Percentiles rank a stretch among this genome's conserved stretches.
These are phyloP conservation scores for Pyricularia grisea DNA, from an alignment of 2,329 filamentous ascomycete species.

Conservation along the genomic window DNA sequence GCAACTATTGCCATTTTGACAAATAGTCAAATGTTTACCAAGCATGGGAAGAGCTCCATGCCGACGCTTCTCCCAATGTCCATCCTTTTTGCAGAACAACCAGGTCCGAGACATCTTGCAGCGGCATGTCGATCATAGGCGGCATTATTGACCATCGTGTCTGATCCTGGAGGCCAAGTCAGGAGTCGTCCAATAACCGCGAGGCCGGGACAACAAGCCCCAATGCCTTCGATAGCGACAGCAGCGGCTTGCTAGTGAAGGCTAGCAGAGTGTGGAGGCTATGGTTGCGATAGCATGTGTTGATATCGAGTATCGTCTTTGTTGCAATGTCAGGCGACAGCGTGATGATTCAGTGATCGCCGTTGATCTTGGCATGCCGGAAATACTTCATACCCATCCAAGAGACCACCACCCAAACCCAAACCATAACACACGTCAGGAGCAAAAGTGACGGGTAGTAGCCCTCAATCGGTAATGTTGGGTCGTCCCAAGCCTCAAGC, in stretches of 20 bases:
- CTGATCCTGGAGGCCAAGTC: not conserved
- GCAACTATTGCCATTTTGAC: not conserved
- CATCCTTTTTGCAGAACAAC: not conserved
- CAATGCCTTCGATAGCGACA: not conserved
- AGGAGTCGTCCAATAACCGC: not conserved
- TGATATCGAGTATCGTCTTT: not conserved
- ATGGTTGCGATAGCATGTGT: not conserved
- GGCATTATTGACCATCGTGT: not conserved
- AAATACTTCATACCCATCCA: conserved; percentile 99
- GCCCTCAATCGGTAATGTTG: conserved; percentile 87
- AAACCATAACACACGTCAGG: conserved; percentile 89
- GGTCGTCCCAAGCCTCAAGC: conserved; percentile 69
- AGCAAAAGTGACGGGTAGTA: conserved; percentile 96
- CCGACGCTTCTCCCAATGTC: not conserved
- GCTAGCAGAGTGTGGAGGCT: not conserved
- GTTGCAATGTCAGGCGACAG: not conserved
- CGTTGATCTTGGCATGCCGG: conserved; percentile 82
- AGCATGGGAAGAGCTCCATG: not conserved
- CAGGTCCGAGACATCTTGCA: not conserved
- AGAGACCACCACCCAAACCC: conserved; percentile 96
- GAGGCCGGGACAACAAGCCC: not conserved
- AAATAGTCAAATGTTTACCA: not conserved
- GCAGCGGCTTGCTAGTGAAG: too few relatives aligned
- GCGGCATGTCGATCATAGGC: not conserved
- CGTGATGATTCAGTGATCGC: conserved; percentile 25